Evolutionary conservation across 2,329 filamentous ascomycete species (phyloP).

Genomic region (Calonectria honghensis): DNA sequence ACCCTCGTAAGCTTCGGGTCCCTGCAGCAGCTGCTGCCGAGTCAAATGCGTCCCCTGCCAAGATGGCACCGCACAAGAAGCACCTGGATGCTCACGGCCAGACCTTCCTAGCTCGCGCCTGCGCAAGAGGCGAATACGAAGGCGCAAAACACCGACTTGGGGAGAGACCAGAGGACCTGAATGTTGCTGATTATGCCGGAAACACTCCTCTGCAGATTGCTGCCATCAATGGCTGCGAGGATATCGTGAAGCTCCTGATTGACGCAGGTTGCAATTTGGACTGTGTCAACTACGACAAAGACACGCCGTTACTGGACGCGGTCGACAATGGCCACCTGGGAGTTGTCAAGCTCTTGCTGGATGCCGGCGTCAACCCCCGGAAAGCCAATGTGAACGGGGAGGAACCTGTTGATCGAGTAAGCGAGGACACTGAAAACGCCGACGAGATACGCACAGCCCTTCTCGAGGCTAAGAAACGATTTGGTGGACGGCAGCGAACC

Average conservation of each 20-base stretch:
- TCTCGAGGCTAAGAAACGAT: constrained; percentile 74
- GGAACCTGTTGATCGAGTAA: constrained; percentile 90
- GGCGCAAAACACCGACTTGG: constrained; percentile 83
- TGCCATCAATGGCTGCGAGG: constrained; percentile 87
- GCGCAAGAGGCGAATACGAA: constrained; percentile 89
- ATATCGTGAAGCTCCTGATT: constrained; percentile 92
- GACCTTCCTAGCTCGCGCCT: constrained; percentile 92
- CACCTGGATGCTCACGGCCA: constrained; percentile 94
- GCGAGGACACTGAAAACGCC: constrained; percentile 84
- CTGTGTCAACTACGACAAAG: constrained; percentile 86
- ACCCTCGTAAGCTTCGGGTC: constrained; percentile 74
- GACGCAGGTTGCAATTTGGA: constrained; percentile 90
- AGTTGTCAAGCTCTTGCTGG: constrained; percentile 88
- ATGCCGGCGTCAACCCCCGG: constrained; percentile 92
- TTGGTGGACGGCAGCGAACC: constrained; percentile 71
- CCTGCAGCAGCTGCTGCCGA: constrained; percentile 75
- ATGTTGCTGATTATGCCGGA: constrained; percentile 94
- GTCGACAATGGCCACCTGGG: constrained; percentile 95
- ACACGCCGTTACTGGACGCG: constrained; percentile 95
- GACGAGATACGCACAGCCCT: constrained; percentile 84
- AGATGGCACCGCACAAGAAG: constrained; percentile 85
- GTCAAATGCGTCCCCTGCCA: constrained; percentile 79
- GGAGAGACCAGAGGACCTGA: constrained; percentile 90
- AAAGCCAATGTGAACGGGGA: constrained; percentile 94
- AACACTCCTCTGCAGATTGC: constrained; percentile 97